These are phyloP conservation scores for Orbilia ellipsospora DNA, from an alignment of 2,329 filamentous ascomycete genomes.

Conservation along the genomic window DNA sequence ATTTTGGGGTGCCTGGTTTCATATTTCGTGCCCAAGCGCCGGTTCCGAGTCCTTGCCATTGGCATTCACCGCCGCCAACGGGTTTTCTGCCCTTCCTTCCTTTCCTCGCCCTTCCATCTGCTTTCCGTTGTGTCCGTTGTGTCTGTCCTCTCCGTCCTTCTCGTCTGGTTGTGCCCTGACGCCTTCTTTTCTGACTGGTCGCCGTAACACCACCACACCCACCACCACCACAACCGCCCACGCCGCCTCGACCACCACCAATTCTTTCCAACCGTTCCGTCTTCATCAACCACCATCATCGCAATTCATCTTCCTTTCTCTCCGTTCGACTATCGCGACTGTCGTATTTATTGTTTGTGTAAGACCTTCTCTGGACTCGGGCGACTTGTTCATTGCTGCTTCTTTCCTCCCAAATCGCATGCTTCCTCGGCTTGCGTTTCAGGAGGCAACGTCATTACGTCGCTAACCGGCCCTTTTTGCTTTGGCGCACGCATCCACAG, in stretches of 20 bases:
- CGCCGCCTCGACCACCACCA: too few species aligned
- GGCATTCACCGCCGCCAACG: too few species aligned
- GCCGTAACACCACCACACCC: not conserved
- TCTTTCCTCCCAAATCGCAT: conserved; percentile 22
- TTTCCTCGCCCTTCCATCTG: not conserved
- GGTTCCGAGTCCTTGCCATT: too few species aligned
- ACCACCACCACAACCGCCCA: conserved; percentile 2
- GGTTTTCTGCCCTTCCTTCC: too few species aligned
- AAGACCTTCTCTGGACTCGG: not conserved
- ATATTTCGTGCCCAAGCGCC: too few species aligned
- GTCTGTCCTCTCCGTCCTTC: not conserved
- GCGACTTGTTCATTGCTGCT: conserved; percentile 21
- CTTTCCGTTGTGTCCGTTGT: not conserved
- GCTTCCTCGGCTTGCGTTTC: conserved; percentile 22
- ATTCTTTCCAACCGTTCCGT: not conserved
- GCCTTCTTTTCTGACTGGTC: conserved; percentile 4
- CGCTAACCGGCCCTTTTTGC: conserved; percentile 4
- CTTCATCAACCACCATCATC: conserved; percentile 6
- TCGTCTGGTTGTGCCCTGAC: not conserved
- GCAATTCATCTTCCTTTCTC: not conserved
- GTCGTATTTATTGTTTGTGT: conserved; percentile 1
- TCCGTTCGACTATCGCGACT: conserved; percentile 19
- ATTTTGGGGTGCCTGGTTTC: not conserved
- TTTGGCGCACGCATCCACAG: conserved; percentile 8
- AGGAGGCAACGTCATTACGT: conserved; percentile 30